Evolutionary conservation across 768 basidiomycete species (phyloP).

Genomic region (Podaxis sp.): DNA sequence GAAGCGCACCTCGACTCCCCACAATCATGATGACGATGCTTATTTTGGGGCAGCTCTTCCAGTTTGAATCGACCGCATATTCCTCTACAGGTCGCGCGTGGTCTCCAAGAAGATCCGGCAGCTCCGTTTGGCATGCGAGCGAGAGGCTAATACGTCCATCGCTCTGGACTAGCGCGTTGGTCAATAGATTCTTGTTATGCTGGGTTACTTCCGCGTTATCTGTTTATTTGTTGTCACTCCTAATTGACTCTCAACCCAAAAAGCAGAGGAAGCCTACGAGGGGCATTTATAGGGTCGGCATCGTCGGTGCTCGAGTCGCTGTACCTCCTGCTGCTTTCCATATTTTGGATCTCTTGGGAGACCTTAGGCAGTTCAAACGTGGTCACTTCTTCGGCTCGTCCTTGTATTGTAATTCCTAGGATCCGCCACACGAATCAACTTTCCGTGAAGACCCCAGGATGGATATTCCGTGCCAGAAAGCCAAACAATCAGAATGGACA

Average conservation of each 20-base stretch:
- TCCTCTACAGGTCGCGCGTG: slow-evolving; percentile 44
- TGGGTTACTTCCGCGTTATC: slow-evolving; percentile 36
- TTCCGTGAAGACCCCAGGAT: too few relatives aligned
- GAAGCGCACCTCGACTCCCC: slow-evolving; percentile 49
- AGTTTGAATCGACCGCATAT: slow-evolving; percentile 33
- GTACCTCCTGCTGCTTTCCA: background rate
- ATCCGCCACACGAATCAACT: background rate
- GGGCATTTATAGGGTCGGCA: background rate
- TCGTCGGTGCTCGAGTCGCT: background rate
- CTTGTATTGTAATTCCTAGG: background rate
- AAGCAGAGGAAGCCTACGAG: background rate
- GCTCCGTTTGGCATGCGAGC: slow-evolving; percentile 41
- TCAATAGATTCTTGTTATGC: slow-evolving; percentile 37
- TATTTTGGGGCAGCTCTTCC: slow-evolving; percentile 30
- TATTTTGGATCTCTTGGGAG: background rate
- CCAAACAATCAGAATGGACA: background rate
- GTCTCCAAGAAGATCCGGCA: slow-evolving; percentile 47
- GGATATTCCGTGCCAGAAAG: too few relatives aligned
- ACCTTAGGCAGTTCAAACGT: background rate
- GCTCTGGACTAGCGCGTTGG: slow-evolving; percentile 32
- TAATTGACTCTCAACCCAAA: too few relatives aligned
- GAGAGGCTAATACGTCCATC: slow-evolving; percentile 46
- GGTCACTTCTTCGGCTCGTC: background rate
- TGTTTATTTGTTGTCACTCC: slow-evolving; percentile 12
- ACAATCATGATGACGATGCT: slow-evolving; percentile 67